These are phyloP conservation scores for Lodderomyces metapsilosis DNA, from an alignment of 1,139 yeast species.

Conservation along the genomic window DNA sequence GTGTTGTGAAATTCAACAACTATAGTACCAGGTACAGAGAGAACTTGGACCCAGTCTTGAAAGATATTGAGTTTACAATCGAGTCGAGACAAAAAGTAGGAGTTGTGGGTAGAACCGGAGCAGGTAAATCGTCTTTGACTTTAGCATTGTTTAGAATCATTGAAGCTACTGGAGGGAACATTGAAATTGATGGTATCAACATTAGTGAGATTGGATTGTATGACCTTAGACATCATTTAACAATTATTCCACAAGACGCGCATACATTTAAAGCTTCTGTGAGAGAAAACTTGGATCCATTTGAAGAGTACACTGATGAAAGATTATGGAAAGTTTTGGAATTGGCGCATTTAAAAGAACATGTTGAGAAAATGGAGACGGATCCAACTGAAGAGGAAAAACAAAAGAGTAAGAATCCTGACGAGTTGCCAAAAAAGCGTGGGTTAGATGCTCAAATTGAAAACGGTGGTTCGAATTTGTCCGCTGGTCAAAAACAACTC, in stretches of 20 bases:
- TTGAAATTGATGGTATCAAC: constrained; percentile 61
- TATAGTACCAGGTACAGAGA: constrained; percentile 70
- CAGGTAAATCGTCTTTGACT: constrained; percentile 73
- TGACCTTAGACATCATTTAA: constrained; percentile 32
- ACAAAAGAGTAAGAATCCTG: constrained; percentile 20
- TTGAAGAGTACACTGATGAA: constrained; percentile 47
- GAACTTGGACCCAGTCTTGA: constrained; percentile 70
- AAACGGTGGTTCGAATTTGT: constrained; percentile 73
- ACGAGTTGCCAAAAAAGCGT: constrained; percentile 22
- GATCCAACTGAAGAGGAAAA: constrained; percentile 21
- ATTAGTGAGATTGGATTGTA: constrained; percentile 40
- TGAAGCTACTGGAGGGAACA: constrained; percentile 54
- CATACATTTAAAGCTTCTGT: constrained; percentile 41
- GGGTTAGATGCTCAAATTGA: constrained; percentile 46
- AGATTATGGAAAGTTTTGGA: constrained; percentile 55
- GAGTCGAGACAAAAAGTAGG: constrained; percentile 67
- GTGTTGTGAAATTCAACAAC: constrained; percentile 53
- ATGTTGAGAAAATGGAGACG: constrained; percentile 31
- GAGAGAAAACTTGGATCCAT: constrained; percentile 44
- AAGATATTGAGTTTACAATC: constrained; percentile 46
- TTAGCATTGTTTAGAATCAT: constrained; percentile 61
- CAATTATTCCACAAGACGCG: constrained; percentile 48
- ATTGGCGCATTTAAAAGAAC: constrained; percentile 53
- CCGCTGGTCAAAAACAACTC: constrained; percentile 77
- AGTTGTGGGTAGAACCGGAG: constrained; percentile 79